Evolutionary conservation across 176 grass and related monocot species (phyloP).

Genomic region (Ampelocalamus luodianensis): DNA sequence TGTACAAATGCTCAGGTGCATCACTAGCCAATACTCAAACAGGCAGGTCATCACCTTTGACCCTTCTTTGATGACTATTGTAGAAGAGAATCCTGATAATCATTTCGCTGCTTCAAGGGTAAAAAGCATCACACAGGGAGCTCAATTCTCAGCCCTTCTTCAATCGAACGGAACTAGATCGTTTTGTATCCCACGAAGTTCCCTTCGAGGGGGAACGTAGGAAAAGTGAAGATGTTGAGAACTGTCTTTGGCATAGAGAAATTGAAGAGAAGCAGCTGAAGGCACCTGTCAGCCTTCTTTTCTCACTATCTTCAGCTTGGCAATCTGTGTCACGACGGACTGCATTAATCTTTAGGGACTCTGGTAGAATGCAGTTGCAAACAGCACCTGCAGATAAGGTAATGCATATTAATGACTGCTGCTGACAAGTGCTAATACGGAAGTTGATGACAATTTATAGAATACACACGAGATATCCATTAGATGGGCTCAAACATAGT

Average conservation of each 20-base stretch:
- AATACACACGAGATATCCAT: neutral
- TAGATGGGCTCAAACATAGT: neutral
- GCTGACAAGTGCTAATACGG: neutral
- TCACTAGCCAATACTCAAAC: neutral
- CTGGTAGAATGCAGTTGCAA: slow-evolving; percentile 76
- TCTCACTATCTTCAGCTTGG: slow-evolving; percentile 63
- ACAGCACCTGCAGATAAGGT: slow-evolving; percentile 57
- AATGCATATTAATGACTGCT: neutral
- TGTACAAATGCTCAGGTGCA: slow-evolving; percentile 1
- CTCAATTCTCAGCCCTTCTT: slow-evolving; percentile 24
- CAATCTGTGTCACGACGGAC: slow-evolving; percentile 58
- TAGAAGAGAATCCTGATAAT: no score
- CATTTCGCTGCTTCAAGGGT: neutral
- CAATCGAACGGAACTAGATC: slow-evolving; percentile 15
- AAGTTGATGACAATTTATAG: neutral
- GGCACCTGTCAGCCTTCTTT: slow-evolving; percentile 49
- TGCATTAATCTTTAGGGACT: slow-evolving; percentile 61
- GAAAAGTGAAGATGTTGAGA: slow-evolving; percentile 50
- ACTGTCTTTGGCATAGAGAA: slow-evolving; percentile 51
- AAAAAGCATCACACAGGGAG: neutral
- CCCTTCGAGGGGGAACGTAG: slow-evolving; percentile 38
- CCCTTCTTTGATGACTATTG: no score
- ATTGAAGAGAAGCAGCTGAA: slow-evolving; percentile 83
- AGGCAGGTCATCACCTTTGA: no score
- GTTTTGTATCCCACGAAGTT: slow-evolving; percentile 9